Base-by-base conservation (phyloP, 2,329 filamentous ascomycete genomes). In the Neonectria ditissima region DNA sequence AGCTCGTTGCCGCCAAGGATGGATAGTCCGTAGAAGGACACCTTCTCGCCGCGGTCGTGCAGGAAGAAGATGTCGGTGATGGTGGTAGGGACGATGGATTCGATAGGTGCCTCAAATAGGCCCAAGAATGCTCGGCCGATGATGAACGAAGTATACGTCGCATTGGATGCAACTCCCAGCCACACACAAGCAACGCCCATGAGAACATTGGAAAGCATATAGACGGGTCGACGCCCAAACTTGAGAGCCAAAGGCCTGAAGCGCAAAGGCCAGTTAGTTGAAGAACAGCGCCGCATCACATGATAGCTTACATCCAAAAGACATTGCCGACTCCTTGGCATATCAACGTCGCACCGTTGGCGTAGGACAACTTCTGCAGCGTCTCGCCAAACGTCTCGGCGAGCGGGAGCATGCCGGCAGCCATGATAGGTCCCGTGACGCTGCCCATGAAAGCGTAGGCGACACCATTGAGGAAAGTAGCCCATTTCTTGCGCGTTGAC, bases 391-490 rank as follows among this genome's bases (percentile, higher is more conserved):
- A 62, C 16, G 47, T 57, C n/a, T 55, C 45, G 10, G 59, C 20
- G 3, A 52, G 59, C 4, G 52, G 53, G 10, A 62, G 34, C 59
- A 62, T 62, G 14, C 53, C 53, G 14, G 59, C 59, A 14, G 59
- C 52, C 59, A 62, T 62, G 47, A 62, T 57, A 10, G 59, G 53
- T 3, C 59, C 59, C 18, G 53, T 62, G n/a, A 62, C 53, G n/a
- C 59, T 62, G 4, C 59, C 59, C 53, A 62, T 39, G 24, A 62
- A 62, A 14, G 53, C 53, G 20, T 62, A 62, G 3, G 44, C 39
- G 20, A 58, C 22, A 11, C 53, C 59, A 14, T 62, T 62, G 28
- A 62, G 44, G 28, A 56, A 51, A 2, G 52, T 61, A 14, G 41
- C 59, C 59, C 53, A 58, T 62, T 62, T 58, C 47, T 56, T 62